Base-by-base conservation (phyloP, 1,139 yeast species). In the Taphrina wiesneri region DNA sequence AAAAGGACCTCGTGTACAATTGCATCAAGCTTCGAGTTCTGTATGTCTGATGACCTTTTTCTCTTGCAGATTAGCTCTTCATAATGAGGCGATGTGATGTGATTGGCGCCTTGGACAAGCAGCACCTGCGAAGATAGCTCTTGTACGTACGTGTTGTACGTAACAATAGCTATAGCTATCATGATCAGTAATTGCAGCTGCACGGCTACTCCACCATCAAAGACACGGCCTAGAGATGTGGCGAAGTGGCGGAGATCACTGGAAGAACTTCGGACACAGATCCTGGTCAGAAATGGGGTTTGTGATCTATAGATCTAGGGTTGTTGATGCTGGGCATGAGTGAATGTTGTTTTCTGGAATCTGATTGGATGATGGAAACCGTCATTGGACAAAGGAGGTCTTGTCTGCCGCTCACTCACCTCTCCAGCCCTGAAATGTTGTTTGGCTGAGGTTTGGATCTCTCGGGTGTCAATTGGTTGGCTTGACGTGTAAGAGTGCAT, bases 401-500 rank as follows among this genome's bases (percentile, higher is more conserved):
- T 32, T 32, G 36, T 15, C 36, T 32, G 36, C 36, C 43, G 13
- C 17, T n/a, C 43, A 15, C n/a, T 15, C 41, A 9, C n/a, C n/a
- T n/a, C n/a, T n/a, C n/a, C n/a, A n/a, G n/a, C n/a, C n/a, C n/a
- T n/a, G n/a, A n/a, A n/a, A n/a, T n/a, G n/a, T n/a, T n/a, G n/a
- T n/a, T n/a, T n/a, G n/a, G n/a, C n/a, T n/a, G n/a, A n/a, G n/a
- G 39, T 32, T 9, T 13, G 13, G 39, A 13, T 19, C 28, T 43
- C 28, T 21, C 26, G 49, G n/a, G 11, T 45, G 49, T 45, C 15
- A 21, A 21, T 45, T 21, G 49, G 49, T 6, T 5, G 49, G 25
- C n/a, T 21, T 45, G 28, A 45, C 21, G 25, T 28, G 49, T 21
- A 45, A 45, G 49, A 45, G 49, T 45, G 49, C 49, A 45, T 45